Conservation (phyloP, 1,139 yeast species). For the Yamadazyma spencermartinsiae region DNA sequence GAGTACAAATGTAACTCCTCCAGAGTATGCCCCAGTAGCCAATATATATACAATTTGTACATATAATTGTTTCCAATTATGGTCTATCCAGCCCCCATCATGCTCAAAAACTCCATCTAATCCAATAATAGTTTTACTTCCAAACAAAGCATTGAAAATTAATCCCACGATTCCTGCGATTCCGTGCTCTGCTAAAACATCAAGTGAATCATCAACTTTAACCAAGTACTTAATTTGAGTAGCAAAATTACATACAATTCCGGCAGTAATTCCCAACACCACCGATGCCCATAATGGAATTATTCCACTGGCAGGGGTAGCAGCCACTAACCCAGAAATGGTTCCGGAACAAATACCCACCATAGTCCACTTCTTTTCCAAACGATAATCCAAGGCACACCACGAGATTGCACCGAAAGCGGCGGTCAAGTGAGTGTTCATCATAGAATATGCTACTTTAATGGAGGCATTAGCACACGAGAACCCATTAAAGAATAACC, state of each 20-base stretch:
- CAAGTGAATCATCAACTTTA: slow-evolving; percentile 88
- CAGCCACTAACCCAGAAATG: slow-evolving; percentile 93
- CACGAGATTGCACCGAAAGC: slow-evolving; percentile 91
- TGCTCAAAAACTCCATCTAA: slow-evolving; percentile 83
- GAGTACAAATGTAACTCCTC: slow-evolving; percentile 73
- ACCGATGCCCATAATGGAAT: slow-evolving; percentile 93
- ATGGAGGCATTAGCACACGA: slow-evolving; percentile 67
- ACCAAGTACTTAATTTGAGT: slow-evolving; percentile 83
- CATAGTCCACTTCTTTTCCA: slow-evolving; percentile 90
- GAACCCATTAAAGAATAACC: slow-evolving; percentile 89
- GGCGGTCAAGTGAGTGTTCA: slow-evolving; percentile 90
- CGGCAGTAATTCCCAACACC: slow-evolving; percentile 77
- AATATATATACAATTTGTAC: slow-evolving; percentile 81
- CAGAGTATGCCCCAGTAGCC: slow-evolving; percentile 76
- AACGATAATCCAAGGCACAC: slow-evolving; percentile 85
- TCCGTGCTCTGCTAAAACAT: slow-evolving; percentile 97
- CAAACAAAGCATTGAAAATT: slow-evolving; percentile 84
- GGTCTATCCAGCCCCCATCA: slow-evolving; percentile 89
- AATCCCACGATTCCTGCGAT: slow-evolving; percentile 92
- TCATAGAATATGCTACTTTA: slow-evolving; percentile 77
- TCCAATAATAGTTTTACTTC: slow-evolving; percentile 84
- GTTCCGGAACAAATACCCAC: slow-evolving; percentile 95
- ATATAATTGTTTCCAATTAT: slow-evolving; percentile 88
- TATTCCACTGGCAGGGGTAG: slow-evolving; percentile 91
- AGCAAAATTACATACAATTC: slow-evolving; percentile 83